A percentile compares a stretch with the other conserved stretches of the same genome.
phyloP scores from a whole-genome alignment of 1,139 yeast genomes.

The Yamadazyma sp. region DNA sequence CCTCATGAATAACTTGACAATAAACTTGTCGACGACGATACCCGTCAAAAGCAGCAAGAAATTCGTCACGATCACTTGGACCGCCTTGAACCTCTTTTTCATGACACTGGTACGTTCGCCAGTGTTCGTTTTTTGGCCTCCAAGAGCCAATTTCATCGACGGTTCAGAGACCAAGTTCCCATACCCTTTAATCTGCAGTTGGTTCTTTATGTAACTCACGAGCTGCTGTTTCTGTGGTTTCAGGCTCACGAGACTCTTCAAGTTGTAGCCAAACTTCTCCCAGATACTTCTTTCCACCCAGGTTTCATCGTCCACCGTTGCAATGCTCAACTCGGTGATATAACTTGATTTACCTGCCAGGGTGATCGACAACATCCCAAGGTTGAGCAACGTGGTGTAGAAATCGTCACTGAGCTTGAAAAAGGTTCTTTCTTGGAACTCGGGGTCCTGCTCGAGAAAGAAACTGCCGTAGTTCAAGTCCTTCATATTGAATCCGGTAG shows the following conservation, averaged over 20 bases:
- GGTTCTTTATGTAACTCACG: conserved; percentile 18
- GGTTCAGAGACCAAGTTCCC: conserved; percentile 34
- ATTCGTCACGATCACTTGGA: conserved; percentile 20
- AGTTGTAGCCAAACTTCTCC: conserved; percentile 16
- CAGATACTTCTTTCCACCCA: conserved; percentile 53
- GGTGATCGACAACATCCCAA: conserved; percentile 63
- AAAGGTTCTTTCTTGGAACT: conserved; percentile 14
- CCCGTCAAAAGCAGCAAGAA: conserved; percentile 28
- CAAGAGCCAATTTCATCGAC: conserved; percentile 25
- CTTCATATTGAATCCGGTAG: conserved; percentile 52
- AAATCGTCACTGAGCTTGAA: conserved; percentile 58
- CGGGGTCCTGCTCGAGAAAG: conserved; percentile 33
- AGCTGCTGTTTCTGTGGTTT: conserved; percentile 3
- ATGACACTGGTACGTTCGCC: conserved; percentile 20
- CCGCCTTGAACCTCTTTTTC: conserved; percentile 20
- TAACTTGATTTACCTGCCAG: conserved; percentile 69
- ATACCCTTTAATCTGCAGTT: conserved; percentile 26
- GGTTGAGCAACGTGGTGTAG: conserved; percentile 56
- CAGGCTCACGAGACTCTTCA: conserved; percentile 4
- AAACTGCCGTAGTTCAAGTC: conserved; percentile 52
- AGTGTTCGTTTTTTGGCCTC: conserved; percentile 9
- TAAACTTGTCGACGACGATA: conserved; percentile 15
- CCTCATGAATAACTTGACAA: conserved; percentile 3
- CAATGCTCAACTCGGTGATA: conserved; percentile 56
- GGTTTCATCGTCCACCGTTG: conserved; percentile 51